Base-by-base conservation (phyloP, 2,329 filamentous ascomycete species). In the Neonectria hederae region DNA sequence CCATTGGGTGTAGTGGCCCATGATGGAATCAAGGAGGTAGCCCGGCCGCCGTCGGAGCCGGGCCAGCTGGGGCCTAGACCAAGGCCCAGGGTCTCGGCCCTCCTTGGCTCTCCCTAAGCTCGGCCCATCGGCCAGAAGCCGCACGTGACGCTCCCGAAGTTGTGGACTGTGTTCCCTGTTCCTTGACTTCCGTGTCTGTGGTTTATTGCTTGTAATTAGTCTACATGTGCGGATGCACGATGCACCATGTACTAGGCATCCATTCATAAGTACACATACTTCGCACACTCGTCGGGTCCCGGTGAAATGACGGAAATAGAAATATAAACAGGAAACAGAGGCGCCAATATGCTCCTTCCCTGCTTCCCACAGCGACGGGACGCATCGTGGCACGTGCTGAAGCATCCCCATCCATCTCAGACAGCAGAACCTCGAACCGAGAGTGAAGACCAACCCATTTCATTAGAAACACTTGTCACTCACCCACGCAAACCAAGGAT, bases 351-450 rank as follows among this genome's bases (percentile, higher is more conserved):
- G 40, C 54, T 54, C 22, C 17, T 48, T 40, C 38, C 30, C 46
- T 40, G 52, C 46, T 5, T 28, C 22, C 46, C 35, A 32, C 51
- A n/a, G 35, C 13, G 13, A n/a, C 11, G 43, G 65, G 56, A 57
- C 65, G 46, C 65, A 38, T 43, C 19, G 51, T 59, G 68, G 70
- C 68, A 72, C 66, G 68, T 72, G 68, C 70, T 62, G 65, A 49
- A 46, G 53, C 56, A 63, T 54, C 59, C 46, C 66, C 62, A 63
- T 67, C 58, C 65, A 62, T 61, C 62, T 63, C 55, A 65, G 58
- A 67, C 61, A 60, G 30, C 21, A 38, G 54, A 40, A 46, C 43
- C 59, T 63, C 43, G 65, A 66, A 65, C 70, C 62, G 59, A 63
- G 54, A 63, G 54, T 21, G 48, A 51, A 51, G 28, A 19, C n/a